These are phyloP conservation scores for Cutaneotrichosporon sp. DNA, from an alignment of 1,284 basidiomycete genomes.

Conservation along the genomic window DNA sequence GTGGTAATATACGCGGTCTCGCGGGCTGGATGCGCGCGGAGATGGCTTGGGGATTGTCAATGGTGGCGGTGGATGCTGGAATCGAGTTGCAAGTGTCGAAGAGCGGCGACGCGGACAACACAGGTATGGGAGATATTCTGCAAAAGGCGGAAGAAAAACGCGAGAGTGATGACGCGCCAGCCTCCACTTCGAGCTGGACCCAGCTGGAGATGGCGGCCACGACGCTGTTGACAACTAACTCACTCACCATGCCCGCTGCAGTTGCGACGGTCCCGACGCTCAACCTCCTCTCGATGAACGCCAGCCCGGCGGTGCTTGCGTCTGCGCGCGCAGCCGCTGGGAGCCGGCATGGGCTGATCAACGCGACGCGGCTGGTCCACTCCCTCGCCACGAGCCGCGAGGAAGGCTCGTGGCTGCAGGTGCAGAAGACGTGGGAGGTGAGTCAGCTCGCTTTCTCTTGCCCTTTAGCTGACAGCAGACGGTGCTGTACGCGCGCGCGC, in stretches of 20 bases:
- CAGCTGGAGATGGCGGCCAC: background rate
- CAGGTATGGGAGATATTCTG: background rate
- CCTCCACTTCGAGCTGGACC: constrained; percentile 2
- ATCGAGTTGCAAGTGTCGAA: background rate
- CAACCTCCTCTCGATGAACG: constrained; percentile 26
- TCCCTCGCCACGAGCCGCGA: constrained; percentile 30
- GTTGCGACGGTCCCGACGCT: constrained; percentile 18
- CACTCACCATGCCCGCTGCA: constrained; percentile 1
- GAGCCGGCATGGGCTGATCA: constrained; percentile 45
- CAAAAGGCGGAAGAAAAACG: background rate
- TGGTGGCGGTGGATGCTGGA: constrained; percentile 5
- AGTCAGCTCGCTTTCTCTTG: background rate
- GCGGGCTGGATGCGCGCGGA: no score
- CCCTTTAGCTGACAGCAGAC: constrained; percentile 27
- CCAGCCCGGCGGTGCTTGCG: constrained; percentile 32
- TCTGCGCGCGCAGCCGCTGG: constrained; percentile 35
- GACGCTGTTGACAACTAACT: background rate
- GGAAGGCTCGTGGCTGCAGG: constrained; percentile 31
- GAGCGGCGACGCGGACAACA: background rate
- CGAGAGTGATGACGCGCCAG: constrained; percentile 2
- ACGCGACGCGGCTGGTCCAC: constrained; percentile 47
- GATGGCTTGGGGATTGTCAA: background rate
- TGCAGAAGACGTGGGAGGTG: constrained; percentile 50
- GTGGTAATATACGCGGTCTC: no score
- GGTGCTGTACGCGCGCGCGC: constrained; percentile 40